Evolutionary conservation across 129 eudicot genomes (phyloP).

Genomic region (Escallonia herrerae): DNA sequence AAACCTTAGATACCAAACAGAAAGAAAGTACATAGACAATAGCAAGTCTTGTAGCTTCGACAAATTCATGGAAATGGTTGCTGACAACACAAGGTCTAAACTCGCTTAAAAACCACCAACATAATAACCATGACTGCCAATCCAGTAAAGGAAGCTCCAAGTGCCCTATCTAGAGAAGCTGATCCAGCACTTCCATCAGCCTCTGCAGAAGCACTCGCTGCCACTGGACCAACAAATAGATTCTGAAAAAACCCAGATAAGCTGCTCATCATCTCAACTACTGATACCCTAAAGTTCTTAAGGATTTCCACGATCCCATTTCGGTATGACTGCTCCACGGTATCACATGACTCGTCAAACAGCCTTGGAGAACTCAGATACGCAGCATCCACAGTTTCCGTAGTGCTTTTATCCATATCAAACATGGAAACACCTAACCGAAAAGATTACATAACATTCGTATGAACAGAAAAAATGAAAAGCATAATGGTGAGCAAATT

Average conservation of each 20-base stretch:
- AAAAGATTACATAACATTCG: neutral
- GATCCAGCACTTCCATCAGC: neutral
- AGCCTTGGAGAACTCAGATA: neutral
- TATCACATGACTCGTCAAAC: slow-evolving; percentile 3
- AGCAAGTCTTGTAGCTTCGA: slow-evolving; percentile 27
- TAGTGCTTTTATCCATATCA: neutral
- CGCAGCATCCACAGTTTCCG: slow-evolving; percentile 4
- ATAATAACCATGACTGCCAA: slow-evolving; percentile 63
- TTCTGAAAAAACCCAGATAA: slow-evolving; percentile 45
- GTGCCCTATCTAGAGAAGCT: slow-evolving; percentile 10
- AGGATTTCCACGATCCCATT: slow-evolving; percentile 26
- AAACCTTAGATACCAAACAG: too few species aligned
- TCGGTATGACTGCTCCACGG: slow-evolving; percentile 16
- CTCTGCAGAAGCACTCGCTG: slow-evolving; percentile 12
- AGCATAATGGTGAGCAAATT: neutral
- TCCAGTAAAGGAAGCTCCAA: slow-evolving; percentile 51
- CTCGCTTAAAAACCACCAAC: slow-evolving; percentile 48
- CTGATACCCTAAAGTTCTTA: slow-evolving; percentile 32
- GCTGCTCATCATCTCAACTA: slow-evolving; percentile 53
- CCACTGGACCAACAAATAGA: slow-evolving; percentile 35
- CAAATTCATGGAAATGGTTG: slow-evolving; percentile 19
- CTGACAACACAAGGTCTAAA: neutral
- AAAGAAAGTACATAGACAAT: too few species aligned
- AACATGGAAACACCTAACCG: slow-evolving; percentile 18
- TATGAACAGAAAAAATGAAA: neutral